Evolutionary conservation across 768 basidiomycete species (phyloP).

Genomic region (Kwoniella dejecticola): DNA sequence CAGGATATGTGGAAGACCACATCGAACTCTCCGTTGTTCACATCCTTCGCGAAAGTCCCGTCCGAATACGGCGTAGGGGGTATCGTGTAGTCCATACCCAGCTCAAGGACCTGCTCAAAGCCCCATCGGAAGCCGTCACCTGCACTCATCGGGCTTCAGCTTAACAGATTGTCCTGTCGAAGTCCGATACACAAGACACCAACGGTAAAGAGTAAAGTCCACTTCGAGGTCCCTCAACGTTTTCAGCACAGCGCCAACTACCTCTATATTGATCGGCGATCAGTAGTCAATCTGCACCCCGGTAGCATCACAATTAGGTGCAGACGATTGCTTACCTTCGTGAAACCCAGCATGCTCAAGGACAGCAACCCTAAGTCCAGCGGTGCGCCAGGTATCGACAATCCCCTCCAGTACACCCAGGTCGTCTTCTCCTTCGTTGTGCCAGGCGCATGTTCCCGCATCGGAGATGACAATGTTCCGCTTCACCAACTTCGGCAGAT

Average conservation of each 20-base stretch:
- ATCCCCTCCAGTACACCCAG: neutral
- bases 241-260: slow-evolving; percentile 22
- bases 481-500: slow-evolving; percentile 6
- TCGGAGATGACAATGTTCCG: too few relatives aligned
- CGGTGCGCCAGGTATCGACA: neutral
- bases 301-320: too few relatives aligned
- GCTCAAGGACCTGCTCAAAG: slow-evolving; percentile 1
- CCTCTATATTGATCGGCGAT: slow-evolving; percentile 5
- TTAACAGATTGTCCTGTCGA: neutral
- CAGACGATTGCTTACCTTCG: slow-evolving; percentile 8
- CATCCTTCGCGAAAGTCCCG: slow-evolving; percentile 8
- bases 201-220: slow-evolving; percentile 18
- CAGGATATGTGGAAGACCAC: slow-evolving; percentile 26
- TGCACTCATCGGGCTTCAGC: neutral
- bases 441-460: too few relatives aligned
- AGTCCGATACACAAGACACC: neutral
- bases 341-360: slow-evolving; percentile 29
- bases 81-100: slow-evolving; percentile 8
- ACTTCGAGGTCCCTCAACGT: slow-evolving; percentile 18
- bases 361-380: slow-evolving; percentile 17
- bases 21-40: slow-evolving; percentile 5
- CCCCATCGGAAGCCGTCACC: slow-evolving; percentile 24
- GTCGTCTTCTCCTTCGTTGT: too few relatives aligned
- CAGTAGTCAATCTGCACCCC: too few relatives aligned
- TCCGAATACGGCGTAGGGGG: slow-evolving; percentile 3